These are phyloP conservation scores for Pythium pyrilobum DNA, from an alignment of 352 stramenopile genomes.

Conservation along the genomic window DNA sequence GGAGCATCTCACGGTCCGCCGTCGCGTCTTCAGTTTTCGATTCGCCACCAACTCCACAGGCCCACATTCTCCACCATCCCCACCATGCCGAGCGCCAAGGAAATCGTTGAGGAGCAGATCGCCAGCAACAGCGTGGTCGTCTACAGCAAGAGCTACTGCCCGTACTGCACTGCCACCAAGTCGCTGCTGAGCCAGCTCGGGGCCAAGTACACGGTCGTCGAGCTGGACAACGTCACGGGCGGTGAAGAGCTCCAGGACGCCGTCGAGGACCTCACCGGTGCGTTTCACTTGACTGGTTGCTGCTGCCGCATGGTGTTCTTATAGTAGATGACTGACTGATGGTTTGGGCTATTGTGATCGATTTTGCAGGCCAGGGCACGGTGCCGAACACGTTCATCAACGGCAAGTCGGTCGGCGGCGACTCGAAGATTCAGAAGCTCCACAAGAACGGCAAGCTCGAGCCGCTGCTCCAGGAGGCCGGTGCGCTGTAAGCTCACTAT, in stretches of 20 bases:
- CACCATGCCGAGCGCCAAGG: conserved; percentile 46
- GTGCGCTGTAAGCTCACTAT: conserved; percentile 25
- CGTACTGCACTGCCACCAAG: conserved; percentile 86
- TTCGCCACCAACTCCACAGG: background rate
- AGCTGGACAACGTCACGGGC: conserved; percentile 42
- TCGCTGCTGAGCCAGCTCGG: conserved; percentile 40
- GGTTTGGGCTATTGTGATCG: conserved; percentile 4
- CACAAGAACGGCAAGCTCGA: conserved; percentile 85
- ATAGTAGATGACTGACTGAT: background rate
- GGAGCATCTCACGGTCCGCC: too few relatives aligned
- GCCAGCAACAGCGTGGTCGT: conserved; percentile 40
- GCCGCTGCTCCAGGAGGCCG: conserved; percentile 77
- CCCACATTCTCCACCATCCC: background rate
- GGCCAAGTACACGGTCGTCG: conserved; percentile 40
- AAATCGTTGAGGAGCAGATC: conserved; percentile 56
- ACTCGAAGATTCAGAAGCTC: conserved; percentile 91
- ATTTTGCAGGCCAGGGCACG: conserved; percentile 82
- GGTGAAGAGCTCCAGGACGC: conserved; percentile 50
- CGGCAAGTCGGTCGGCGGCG: conserved; percentile 92
- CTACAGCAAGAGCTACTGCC: conserved; percentile 94
- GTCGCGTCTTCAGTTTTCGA: too few relatives aligned
- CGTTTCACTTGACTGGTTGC: conserved; percentile 3
- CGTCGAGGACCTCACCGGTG: conserved; percentile 49
- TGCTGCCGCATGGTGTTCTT: too few relatives aligned
- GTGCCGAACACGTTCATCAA: conserved; percentile 98